Percentiles rank a stretch among this genome's conserved stretches.
phyloP scores from a whole-genome alignment of 192 early-diverging fungal species.

The Pilobolus umbonatus region DNA sequence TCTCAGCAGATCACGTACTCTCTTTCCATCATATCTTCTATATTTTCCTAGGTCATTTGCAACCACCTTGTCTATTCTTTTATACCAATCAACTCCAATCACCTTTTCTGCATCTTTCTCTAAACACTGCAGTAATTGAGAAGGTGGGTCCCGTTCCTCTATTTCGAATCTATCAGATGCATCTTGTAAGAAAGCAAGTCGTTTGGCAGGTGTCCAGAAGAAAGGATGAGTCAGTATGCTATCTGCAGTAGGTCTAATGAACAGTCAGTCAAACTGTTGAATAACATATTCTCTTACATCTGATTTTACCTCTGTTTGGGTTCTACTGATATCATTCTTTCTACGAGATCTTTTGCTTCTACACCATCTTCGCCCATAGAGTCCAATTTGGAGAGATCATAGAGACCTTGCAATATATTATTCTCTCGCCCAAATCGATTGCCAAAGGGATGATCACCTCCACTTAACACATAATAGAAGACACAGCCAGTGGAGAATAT shows the following conservation, averaged over 20 bases:
- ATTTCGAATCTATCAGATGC: slow-evolving; percentile 93
- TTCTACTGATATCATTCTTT: slow-evolving; percentile 79
- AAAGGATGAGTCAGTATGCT: slow-evolving; percentile 86
- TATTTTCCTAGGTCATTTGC: slow-evolving; percentile 85
- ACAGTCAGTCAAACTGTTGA: not conserved
- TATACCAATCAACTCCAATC: slow-evolving; percentile 73
- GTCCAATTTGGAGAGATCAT: slow-evolving; percentile 71
- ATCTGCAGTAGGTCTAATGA: slow-evolving; percentile 66
- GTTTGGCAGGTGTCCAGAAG: slow-evolving; percentile 87
- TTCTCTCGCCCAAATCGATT: slow-evolving; percentile 85
- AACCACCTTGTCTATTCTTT: slow-evolving; percentile 63
- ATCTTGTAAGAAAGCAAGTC: slow-evolving; percentile 88
- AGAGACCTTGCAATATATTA: slow-evolving; percentile 78
- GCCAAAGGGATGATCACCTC: slow-evolving; percentile 94
- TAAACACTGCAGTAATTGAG: slow-evolving; percentile 57
- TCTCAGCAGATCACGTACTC: slow-evolving; percentile 83
- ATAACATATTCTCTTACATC: not conserved
- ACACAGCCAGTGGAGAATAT: slow-evolving; percentile 96
- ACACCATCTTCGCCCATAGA: slow-evolving; percentile 62
- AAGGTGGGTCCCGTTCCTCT: slow-evolving; percentile 71
- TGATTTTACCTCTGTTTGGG: slow-evolving; percentile 56
- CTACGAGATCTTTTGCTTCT: slow-evolving; percentile 88
- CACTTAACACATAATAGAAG: slow-evolving; percentile 87
- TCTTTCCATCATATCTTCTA: slow-evolving; percentile 85
- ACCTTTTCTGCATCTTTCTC: slow-evolving; percentile 58